Base-by-base conservation (phyloP, 1,284 basidiomycete genomes). In the Mixia osmundae region DNA sequence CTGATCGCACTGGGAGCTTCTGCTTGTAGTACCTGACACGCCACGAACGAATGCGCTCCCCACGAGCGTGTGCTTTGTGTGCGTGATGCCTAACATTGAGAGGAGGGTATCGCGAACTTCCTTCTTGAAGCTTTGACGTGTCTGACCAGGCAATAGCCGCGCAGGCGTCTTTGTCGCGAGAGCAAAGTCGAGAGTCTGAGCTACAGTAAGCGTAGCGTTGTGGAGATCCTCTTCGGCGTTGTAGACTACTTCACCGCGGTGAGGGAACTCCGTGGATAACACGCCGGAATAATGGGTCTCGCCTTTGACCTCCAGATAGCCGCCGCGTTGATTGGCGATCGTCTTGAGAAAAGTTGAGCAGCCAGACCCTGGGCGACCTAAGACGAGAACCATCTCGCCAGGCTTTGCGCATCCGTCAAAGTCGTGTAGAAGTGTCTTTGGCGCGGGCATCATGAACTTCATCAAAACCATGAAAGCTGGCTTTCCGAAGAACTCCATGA, bases 321-420 rank as follows among this genome's bases (percentile, higher is more conserved):
- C 51, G 3, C 47, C 46, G 10, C 56, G 50, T 33, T 56, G 45
- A 37, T 55, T 55, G 23, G 54, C 47, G 29, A 59, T 50, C 15
- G 50, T 51, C 39, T 58, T 57, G 37, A 59, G 48, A 42, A 59
- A 51, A 1, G 57, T 56, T n/a, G 55, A 50, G 42, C 57, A 53
- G 3, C 49, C 49, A 30, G 35, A 24, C 2, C 47, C 54, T 1
- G 64, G 64, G 30, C 64, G 58, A 30, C 64, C 65, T 23, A 66
- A 55, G 24, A 66, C 64, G 18, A 67, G 49, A 42, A 61, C 61
- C 63, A 66, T 65, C 51, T 67, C 62, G 41, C 64, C 69, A 1
- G 70, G 70, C 49, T 73, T 74, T 26, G 82, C 59, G 15, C 72
- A 61, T 42, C 80, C 79, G 8, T 72, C 72, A 38, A 68, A 72